Conservation (phyloP, 345 rosid genomes). For the Isatis tinctoria region DNA sequence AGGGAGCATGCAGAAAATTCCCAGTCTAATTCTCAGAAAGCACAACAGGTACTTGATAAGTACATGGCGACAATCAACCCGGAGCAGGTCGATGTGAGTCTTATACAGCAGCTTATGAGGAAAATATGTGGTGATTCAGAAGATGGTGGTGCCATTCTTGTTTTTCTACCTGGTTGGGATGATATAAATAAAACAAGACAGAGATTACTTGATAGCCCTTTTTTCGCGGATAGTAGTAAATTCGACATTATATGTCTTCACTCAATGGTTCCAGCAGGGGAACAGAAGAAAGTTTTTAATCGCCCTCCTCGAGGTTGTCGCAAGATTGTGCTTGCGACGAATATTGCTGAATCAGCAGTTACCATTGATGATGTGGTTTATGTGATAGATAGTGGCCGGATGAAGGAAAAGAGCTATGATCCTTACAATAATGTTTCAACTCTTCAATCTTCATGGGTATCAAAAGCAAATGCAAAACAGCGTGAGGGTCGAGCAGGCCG, state of each 20-base stretch:
- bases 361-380: conserved; percentile 96
- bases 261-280: conserved; percentile 86
- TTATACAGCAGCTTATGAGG: conserved; percentile 63
- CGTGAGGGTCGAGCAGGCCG: conserved; percentile 97
- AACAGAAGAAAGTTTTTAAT: conserved; percentile 78
- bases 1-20: conserved; percentile 45
- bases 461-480: conserved; percentile 94
- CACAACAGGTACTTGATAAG: conserved; percentile 52
- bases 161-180: conserved; percentile 98
- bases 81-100: conserved; percentile 66
- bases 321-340: conserved; percentile 82
- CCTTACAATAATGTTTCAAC: conserved; percentile 87
- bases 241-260: conserved; percentile 76
- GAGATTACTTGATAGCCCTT: conserved; percentile 51
- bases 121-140: conserved; percentile 66
- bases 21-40: conserved; percentile 38
- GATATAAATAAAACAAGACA: conserved; percentile 70
- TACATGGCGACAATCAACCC: conserved; percentile 61
- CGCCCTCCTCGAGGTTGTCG: conserved; percentile 80
- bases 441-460: conserved; percentile 87
- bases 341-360: conserved; percentile 88
- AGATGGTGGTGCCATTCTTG: conserved; percentile 79
- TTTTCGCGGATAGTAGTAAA: conserved; percentile 53
- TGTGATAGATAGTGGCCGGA: conserved; percentile 92
- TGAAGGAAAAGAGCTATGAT: conserved; percentile 96